Conservation (phyloP, 169 alveolate genomes). For the Plasmodium ovale region DNA sequence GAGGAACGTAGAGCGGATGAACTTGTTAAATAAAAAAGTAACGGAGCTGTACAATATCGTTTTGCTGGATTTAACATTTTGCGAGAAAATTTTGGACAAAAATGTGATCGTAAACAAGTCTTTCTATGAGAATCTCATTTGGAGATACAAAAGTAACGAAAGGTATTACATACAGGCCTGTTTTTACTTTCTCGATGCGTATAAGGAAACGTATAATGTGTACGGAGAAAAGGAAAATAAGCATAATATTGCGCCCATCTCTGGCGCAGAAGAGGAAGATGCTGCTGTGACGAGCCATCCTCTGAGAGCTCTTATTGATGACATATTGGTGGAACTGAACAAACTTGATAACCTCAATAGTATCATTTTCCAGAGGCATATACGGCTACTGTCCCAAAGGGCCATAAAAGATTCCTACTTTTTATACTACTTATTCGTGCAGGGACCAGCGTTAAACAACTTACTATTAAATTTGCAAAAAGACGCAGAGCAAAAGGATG, state of each 20-base stretch:
- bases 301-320: conserved; percentile 36
- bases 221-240: conserved; percentile 36
- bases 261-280: too few species aligned
- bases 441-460: conserved; percentile 53
- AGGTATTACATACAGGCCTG: conserved; percentile 45
- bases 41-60: conserved; percentile 66
- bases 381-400: conserved; percentile 33
- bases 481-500: conserved; percentile 10
- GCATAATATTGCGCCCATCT: neutral
- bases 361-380: conserved; percentile 67
- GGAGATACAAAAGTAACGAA: conserved; percentile 24
- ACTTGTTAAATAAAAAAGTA: conserved; percentile 52
- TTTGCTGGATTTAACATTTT: conserved; percentile 54
- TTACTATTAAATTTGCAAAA: conserved; percentile 5
- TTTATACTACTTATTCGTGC: conserved; percentile 62
- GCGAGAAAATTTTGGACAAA: conserved; percentile 55
- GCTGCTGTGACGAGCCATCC: neutral
- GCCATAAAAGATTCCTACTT: conserved; percentile 42
- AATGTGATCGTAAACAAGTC: conserved; percentile 50
- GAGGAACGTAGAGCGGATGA: neutral
- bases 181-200: conserved; percentile 51
- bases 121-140: conserved; percentile 57
- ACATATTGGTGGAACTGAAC: conserved; percentile 54
- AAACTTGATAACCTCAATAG: conserved; percentile 67
- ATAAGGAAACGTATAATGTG: conserved; percentile 63